Conservation (phyloP, 345 rosid species). For the Microcos paniculata region DNA sequence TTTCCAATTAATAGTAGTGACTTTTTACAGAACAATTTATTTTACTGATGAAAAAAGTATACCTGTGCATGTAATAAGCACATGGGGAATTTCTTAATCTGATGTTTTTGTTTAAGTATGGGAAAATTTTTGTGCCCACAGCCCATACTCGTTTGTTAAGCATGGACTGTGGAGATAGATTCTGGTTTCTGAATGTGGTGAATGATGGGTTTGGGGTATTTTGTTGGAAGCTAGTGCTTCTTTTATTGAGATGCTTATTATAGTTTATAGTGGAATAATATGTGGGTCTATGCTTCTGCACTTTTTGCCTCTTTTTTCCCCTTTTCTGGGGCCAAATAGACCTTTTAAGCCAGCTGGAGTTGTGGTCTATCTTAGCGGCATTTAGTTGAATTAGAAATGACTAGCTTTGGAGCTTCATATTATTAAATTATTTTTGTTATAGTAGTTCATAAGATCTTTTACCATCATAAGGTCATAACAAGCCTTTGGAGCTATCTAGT, state of each 20-base stretch:
- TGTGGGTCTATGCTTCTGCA: neutral
- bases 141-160: neutral
- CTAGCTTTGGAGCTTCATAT: neutral
- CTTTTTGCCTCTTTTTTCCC: neutral
- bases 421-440: neutral
- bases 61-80: neutral
- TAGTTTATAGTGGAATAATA: neutral
- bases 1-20: neutral
- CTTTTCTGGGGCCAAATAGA: conserved; percentile 9
- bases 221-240: neutral
- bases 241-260: neutral
- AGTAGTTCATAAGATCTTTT: neutral
- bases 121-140: neutral
- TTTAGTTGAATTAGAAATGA: neutral
- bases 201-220: neutral
- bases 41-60: neutral
- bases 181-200: neutral
- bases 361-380: conserved; percentile 11
- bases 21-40: neutral
- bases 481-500: neutral
- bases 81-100: neutral
- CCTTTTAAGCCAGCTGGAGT: conserved; percentile 17
- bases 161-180: neutral
- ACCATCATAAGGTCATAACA: neutral
- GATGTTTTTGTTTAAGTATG: neutral